These are phyloP conservation scores for Fusarium nisikadoi DNA, from an alignment of 2,329 filamentous ascomycete species.

Conservation along the genomic window DNA sequence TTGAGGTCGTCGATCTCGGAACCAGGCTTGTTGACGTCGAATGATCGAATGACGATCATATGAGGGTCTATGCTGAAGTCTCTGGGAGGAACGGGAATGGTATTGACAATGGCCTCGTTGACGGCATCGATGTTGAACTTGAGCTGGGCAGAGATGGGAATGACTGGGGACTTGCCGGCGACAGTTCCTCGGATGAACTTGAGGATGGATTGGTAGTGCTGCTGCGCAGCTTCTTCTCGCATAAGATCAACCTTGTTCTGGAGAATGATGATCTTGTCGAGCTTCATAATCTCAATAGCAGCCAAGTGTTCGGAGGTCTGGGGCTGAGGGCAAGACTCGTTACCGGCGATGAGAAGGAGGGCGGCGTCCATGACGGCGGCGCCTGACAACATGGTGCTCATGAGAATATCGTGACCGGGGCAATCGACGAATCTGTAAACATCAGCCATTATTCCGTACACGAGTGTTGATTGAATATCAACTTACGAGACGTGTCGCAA, in stretches of 20 bases:
- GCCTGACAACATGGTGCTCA: constrained; percentile 99
- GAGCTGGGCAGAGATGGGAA: constrained; percentile 95
- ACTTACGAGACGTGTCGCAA: constrained; percentile 92
- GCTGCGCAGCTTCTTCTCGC: constrained; percentile 91
- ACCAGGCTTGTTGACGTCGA: constrained; percentile 99
- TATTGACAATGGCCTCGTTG: constrained; percentile 94
- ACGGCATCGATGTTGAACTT: constrained; percentile 99
- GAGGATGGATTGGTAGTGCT: constrained; percentile 96
- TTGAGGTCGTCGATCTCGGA: constrained; percentile 98
- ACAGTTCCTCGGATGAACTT: constrained; percentile 99
- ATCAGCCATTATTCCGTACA: constrained; percentile 29
- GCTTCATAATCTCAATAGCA: constrained; percentile 99
- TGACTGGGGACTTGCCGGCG: constrained; percentile 92
- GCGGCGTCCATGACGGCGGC: constrained; percentile 99
- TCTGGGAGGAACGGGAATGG: constrained; percentile 89
- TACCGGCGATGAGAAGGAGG: constrained; percentile 94
- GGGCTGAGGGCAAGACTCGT: constrained; percentile 97
- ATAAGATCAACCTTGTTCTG: constrained; percentile 99
- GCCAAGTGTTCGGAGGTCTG: constrained; percentile 99
- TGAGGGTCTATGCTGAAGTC: constrained; percentile 93
- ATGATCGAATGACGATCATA: constrained; percentile 99
- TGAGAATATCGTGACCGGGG: constrained; percentile 99
- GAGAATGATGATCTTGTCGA: constrained; percentile 98
- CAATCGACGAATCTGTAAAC: constrained; percentile 88
- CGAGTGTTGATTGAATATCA: neutral